These are phyloP conservation scores for Mycena vulgaris DNA, from an alignment of 768 basidiomycete species.

Conservation along the genomic window DNA sequence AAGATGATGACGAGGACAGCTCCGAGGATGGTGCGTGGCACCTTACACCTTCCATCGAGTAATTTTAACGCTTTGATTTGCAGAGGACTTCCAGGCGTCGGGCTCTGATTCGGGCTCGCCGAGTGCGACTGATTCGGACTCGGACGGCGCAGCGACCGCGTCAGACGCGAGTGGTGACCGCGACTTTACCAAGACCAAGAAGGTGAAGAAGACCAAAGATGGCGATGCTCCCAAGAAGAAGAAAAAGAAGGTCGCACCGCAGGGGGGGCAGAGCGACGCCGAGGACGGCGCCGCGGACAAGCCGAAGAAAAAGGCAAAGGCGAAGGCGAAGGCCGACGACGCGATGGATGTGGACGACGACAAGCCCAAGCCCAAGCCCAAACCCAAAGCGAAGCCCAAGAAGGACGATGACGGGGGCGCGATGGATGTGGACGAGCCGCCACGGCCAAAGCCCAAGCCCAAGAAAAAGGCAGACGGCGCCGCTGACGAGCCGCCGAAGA, in stretches of 20 bases:
- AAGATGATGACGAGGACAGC: conserved; percentile 83
- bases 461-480: conserved; percentile 57
- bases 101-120: conserved; percentile 93
- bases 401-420: conserved; percentile 54
- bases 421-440: conserved; percentile 55
- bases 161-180: conserved; percentile 90
- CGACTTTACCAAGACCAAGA: conserved; percentile 61
- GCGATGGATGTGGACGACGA: conserved; percentile 60
- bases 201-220: conserved; percentile 51
- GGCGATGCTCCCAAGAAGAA: conserved; percentile 53
- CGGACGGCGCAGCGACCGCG: conserved; percentile 82
- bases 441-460: conserved; percentile 58
- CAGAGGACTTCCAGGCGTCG: conserved; percentile 94
- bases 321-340: conserved; percentile 45
- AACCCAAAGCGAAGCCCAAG: conserved; percentile 66
- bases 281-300: conserved; percentile 48
- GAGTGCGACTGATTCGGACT: conserved; percentile 77
- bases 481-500: conserved; percentile 76
- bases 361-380: conserved; percentile 60
- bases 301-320: conserved; percentile 52
- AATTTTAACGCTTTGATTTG: conserved; percentile 16
- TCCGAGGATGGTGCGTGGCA: conserved; percentile 73
- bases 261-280: conserved; percentile 50
- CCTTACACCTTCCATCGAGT: not conserved
- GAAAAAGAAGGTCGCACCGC: conserved; percentile 58